These are phyloP conservation scores for Colletotrichum shisoi DNA, from an alignment of 2,329 filamentous ascomycete species.

Conservation along the genomic window DNA sequence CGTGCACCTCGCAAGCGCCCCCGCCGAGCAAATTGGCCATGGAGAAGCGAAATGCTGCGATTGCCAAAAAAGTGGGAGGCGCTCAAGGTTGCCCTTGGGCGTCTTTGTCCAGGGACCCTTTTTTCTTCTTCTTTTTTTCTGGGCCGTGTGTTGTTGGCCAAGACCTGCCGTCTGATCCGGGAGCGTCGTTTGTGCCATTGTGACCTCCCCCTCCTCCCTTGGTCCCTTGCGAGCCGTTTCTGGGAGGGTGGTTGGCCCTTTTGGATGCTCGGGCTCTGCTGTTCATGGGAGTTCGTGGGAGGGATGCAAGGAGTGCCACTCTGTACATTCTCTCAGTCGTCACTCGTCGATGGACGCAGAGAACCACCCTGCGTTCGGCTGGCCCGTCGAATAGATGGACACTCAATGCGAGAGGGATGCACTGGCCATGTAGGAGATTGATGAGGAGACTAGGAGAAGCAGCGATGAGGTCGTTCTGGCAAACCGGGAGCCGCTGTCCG, in stretches of 20 bases:
- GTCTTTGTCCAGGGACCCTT: neutral
- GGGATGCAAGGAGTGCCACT: neutral
- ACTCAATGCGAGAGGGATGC: slow-evolving; percentile 23
- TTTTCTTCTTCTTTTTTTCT: neutral
- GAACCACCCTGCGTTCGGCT: slow-evolving; percentile 1
- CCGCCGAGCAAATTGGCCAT: slow-evolving; percentile 27
- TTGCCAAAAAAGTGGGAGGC: slow-evolving; percentile 31
- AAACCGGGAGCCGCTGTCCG: slow-evolving; percentile 4
- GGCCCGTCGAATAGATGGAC: slow-evolving; percentile 12
- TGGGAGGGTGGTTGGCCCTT: slow-evolving; percentile 19
- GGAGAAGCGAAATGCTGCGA: slow-evolving; percentile 35
- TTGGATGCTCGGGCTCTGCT: slow-evolving; percentile 16
- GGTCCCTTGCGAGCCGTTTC: slow-evolving; percentile 12
- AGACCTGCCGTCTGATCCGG: slow-evolving; percentile 39
- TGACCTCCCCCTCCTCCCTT: too few relatives aligned
- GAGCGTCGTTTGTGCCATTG: slow-evolving; percentile 7
- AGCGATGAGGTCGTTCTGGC: slow-evolving; percentile 1
- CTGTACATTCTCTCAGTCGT: neutral
- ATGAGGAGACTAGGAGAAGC: slow-evolving; percentile 6
- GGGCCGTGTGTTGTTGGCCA: slow-evolving; percentile 28
- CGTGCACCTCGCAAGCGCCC: slow-evolving; percentile 19
- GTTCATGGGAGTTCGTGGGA: neutral
- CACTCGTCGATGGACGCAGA: neutral
- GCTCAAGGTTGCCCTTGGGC: slow-evolving; percentile 8
- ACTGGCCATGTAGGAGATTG: slow-evolving; percentile 28